Evolutionary conservation across 2,329 filamentous ascomycete genomes (phyloP).

Genomic region (Talaromyces sp.): DNA sequence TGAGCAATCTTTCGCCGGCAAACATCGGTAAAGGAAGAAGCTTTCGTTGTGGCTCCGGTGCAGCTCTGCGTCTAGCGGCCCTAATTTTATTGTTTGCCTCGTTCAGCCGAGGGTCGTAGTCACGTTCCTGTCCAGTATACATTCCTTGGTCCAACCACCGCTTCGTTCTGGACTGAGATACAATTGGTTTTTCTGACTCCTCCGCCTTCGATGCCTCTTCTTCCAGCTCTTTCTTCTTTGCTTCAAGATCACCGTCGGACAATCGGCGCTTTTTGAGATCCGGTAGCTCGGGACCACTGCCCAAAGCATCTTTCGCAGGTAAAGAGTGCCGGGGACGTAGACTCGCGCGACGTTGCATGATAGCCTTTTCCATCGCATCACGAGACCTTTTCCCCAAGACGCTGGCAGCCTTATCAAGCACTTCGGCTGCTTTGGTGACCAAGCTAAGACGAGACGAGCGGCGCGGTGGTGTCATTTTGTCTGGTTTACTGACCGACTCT

Average conservation of each 20-base stretch:
- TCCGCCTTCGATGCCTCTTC: constrained; percentile 14
- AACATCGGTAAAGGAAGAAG: constrained; percentile 75
- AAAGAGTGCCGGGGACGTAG: constrained; percentile 50
- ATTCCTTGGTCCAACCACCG: constrained; percentile 78
- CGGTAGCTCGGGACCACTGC: constrained; percentile 23
- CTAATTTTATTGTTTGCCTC: constrained; percentile 47
- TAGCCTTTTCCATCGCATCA: constrained; percentile 57
- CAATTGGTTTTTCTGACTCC: constrained; percentile 19
- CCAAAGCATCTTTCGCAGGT: constrained; percentile 25
- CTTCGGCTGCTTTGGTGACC: constrained; percentile 43
- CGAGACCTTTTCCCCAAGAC: constrained; percentile 60
- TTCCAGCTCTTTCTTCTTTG: constrained; percentile 25
- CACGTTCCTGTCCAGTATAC: constrained; percentile 71
- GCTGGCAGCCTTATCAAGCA: constrained; percentile 48
- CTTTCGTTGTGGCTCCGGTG: constrained; percentile 33
- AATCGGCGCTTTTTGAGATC: constrained; percentile 43
- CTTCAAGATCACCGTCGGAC: constrained; percentile 33
- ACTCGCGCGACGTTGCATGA: constrained; percentile 54
- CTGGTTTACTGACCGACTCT: constrained; percentile 24
- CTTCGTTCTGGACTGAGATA: constrained; percentile 52
- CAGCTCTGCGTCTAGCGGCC: constrained; percentile 23
- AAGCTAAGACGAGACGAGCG: constrained; percentile 45
- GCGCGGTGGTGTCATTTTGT: constrained; percentile 28
- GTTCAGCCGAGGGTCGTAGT: constrained; percentile 45
- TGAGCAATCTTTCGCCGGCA: constrained; percentile 65